Evolutionary conservation across 441 rosid genomes (phyloP).

Genomic region (Viola pubescens): DNA sequence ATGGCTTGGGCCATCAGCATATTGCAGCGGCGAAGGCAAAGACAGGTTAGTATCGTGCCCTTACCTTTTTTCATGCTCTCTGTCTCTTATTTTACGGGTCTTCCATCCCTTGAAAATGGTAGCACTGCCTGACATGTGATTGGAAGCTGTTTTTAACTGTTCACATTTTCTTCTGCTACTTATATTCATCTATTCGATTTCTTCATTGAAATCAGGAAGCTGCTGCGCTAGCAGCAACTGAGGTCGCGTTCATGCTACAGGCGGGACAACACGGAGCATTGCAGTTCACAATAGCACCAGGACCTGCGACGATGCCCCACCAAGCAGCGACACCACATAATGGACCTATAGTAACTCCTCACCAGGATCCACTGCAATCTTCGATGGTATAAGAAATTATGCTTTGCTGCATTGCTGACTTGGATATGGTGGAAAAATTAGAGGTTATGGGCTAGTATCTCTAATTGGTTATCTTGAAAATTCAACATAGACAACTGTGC

Average conservation of each 20-base stretch:
- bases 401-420: no score
- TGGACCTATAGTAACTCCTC: conserved; percentile 24
- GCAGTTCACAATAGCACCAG: conserved; percentile 59
- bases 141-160: no score
- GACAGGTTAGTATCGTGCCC: conserved; percentile 45
- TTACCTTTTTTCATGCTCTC: not conserved
- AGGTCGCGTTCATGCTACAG: conserved; percentile 80
- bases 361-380: conserved; percentile 13
- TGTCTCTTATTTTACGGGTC: not conserved
- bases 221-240: conserved; percentile 75
- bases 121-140: no score
- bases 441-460: not conserved
- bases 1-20: conserved; percentile 98
- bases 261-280: conserved; percentile 67
- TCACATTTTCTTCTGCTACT: no score
- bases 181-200: not conserved
- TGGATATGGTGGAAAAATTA: not conserved
- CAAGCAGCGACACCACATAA: conserved; percentile 20
- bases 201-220: conserved; percentile 60
- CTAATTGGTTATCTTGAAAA: not conserved
- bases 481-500: not conserved
- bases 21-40: conserved; percentile 79
- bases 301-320: conserved; percentile 43
- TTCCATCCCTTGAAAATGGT: not conserved
- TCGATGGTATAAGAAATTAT: no score